A percentile compares a stretch with the other conserved stretches of the same genome.
phyloP scores from a whole-genome alignment of 768 basidiomycete genomes.

The Leucogyrophana mollusca region DNA sequence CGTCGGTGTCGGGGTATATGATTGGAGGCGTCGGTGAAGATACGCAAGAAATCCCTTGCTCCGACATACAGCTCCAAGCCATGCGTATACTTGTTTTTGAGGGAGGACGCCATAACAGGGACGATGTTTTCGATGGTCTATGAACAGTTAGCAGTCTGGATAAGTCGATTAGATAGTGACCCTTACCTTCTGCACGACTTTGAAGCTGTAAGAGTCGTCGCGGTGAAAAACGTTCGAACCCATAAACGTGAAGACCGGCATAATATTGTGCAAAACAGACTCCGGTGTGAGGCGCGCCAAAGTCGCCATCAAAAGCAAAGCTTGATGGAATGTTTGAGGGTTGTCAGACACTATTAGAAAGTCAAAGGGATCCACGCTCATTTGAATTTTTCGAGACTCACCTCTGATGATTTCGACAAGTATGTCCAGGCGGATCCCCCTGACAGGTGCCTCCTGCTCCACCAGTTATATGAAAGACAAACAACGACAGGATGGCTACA shows the following conservation, averaged over 20 bases:
- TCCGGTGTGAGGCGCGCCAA: constrained; percentile 85
- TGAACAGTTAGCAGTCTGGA: background rate
- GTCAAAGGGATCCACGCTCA: background rate
- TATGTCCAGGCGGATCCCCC: constrained; percentile 74
- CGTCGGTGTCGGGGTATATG: constrained; percentile 94
- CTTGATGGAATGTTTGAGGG: constrained; percentile 94
- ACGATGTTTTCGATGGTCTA: constrained; percentile 94
- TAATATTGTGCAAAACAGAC: constrained; percentile 89
- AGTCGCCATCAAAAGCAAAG: constrained; percentile 81
- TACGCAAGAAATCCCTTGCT: constrained; percentile 78
- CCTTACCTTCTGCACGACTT: constrained; percentile 86
- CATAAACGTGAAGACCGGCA: constrained; percentile 99
- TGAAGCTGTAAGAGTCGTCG: constrained; percentile 94
- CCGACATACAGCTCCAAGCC: constrained; percentile 64
- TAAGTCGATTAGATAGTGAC: background rate
- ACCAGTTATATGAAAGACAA: background rate
- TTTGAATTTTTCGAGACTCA: constrained; percentile 25
- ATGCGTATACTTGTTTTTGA: constrained; percentile 55
- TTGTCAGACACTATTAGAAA: constrained; percentile 69
- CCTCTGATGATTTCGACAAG: constrained; percentile 86
- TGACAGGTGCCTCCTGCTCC: constrained; percentile 53
- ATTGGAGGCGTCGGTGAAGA: constrained; percentile 91
- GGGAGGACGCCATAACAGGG: constrained; percentile 84
- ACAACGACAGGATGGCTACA: constrained; percentile 12
- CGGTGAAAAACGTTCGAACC: constrained; percentile 97